Evolutionary conservation across 139 green algal species (phyloP).

Genomic region (Eudorina sp.): DNA sequence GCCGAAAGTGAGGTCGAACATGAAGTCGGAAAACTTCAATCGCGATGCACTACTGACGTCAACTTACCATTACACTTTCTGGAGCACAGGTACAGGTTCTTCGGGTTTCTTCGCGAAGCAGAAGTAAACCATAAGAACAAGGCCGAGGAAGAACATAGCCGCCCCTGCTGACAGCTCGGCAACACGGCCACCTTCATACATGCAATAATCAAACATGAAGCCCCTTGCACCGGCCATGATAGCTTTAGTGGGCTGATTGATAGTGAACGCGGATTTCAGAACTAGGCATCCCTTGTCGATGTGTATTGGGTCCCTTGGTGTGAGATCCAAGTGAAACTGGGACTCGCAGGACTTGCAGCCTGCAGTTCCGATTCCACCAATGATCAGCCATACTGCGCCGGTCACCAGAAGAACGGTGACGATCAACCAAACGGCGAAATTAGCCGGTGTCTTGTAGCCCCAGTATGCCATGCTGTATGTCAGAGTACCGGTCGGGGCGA

Average conservation of each 20-base stretch:
- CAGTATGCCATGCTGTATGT: conserved; percentile 35
- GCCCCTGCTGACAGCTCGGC: not conserved
- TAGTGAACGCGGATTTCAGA: not conserved
- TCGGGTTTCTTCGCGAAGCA: not conserved
- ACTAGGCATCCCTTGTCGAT: not conserved
- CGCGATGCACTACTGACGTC: too few relatives aligned
- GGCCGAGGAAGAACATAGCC: not conserved
- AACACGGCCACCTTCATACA: not conserved
- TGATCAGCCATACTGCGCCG: not conserved
- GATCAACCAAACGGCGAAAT: not conserved
- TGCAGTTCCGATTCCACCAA: not conserved
- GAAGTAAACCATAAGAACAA: not conserved
- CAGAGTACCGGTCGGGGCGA: too few relatives aligned
- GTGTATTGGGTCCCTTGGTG: not conserved
- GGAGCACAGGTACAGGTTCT: not conserved
- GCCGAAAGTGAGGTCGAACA: too few relatives aligned
- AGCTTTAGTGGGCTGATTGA: not conserved
- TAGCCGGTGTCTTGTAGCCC: conserved; percentile 3
- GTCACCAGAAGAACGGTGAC: not conserved
- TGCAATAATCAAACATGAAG: not conserved
- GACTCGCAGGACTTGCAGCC: not conserved
- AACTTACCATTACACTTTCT: too few relatives aligned
- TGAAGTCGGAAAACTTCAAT: too few relatives aligned
- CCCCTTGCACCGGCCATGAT: not conserved
- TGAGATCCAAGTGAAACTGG: not conserved